Evolutionary conservation across 192 early-diverging fungal species (phyloP).

Genomic region (Lobosporangium transversale): DNA sequence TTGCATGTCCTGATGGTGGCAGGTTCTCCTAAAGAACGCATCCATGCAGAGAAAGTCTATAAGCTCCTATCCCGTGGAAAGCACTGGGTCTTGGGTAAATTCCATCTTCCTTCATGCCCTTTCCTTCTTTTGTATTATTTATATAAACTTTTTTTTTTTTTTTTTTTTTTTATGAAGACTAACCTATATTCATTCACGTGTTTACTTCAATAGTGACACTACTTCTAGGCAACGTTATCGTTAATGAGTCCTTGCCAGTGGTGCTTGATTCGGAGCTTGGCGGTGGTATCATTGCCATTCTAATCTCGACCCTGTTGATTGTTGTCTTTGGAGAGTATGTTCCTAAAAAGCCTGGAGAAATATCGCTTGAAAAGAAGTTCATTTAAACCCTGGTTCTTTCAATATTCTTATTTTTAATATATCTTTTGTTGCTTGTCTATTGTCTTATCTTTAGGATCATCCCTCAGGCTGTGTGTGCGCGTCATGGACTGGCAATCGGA

Average conservation of each 20-base stretch:
- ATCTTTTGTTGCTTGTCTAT: no score
- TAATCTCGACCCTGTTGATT: constrained; percentile 88
- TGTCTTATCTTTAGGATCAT: no score
- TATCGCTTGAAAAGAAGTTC: no score
- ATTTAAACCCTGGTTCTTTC: no score
- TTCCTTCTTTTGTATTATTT: constrained; percentile 9
- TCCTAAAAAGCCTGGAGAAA: no score
- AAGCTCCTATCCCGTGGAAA: constrained; percentile 60
- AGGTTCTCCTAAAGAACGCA: constrained; percentile 75
- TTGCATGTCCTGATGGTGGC: constrained; percentile 85
- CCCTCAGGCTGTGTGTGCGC: constrained; percentile 81
- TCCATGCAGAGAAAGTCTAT: constrained; percentile 72
- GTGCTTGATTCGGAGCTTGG: constrained; percentile 81
- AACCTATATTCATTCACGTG: background rate
- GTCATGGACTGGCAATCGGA: constrained; percentile 92
- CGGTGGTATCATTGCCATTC: constrained; percentile 83
- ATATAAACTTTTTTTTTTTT: background rate
- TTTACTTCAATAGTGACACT: constrained; percentile 71
- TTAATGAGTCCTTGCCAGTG: constrained; percentile 95
- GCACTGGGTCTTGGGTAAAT: constrained; percentile 84
- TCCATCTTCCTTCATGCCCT: constrained; percentile 4
- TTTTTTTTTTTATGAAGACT: background rate
- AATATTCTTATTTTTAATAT: no score
- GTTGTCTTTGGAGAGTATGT: constrained; percentile 94
- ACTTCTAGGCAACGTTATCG: constrained; percentile 90